Conservation (phyloP, 306 rosid genomes). For the Fragaria nilgerrensis region DNA sequence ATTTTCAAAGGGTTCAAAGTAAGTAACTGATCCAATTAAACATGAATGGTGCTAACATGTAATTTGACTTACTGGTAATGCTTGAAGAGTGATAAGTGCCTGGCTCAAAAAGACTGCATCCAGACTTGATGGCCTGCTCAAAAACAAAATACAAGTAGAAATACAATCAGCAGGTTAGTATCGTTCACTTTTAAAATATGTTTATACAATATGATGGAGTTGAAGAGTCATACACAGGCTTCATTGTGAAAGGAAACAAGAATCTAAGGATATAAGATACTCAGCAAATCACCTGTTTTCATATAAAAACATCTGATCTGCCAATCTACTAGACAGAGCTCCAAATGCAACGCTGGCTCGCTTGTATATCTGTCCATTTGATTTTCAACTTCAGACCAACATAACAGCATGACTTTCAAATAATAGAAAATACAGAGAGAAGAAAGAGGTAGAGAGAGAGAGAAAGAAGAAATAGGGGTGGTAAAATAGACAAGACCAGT, state of each 20-base stretch:
- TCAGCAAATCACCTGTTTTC: slow-evolving; percentile 63
- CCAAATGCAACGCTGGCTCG: slow-evolving; percentile 69
- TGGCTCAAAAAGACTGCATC: slow-evolving; percentile 91
- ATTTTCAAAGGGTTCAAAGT: background rate
- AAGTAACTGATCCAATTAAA: background rate
- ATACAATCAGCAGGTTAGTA: slow-evolving; percentile 7
- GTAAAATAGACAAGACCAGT: slow-evolving; percentile 14
- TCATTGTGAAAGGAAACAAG: slow-evolving; percentile 5
- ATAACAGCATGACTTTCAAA: slow-evolving; percentile 9
- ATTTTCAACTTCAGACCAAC: slow-evolving; percentile 11
- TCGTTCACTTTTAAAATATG: slow-evolving; percentile 7
- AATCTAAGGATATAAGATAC: background rate
- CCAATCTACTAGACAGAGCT: slow-evolving; percentile 70
- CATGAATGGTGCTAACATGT: background rate
- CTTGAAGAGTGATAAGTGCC: slow-evolving; percentile 66
- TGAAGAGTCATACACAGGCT: background rate
- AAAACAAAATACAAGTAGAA: slow-evolving; percentile 23
- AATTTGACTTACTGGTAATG: slow-evolving; percentile 77
- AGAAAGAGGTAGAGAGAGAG: background rate
- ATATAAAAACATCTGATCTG: slow-evolving; percentile 60
- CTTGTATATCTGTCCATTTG: slow-evolving; percentile 63
- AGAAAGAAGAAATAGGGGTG: background rate
- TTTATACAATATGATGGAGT: background rate
- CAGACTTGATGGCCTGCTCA: slow-evolving; percentile 83
- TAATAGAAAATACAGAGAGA: background rate